Conservation (phyloP, 495 filamentous ascomycete species). For the Usnea hakonensis region DNA sequence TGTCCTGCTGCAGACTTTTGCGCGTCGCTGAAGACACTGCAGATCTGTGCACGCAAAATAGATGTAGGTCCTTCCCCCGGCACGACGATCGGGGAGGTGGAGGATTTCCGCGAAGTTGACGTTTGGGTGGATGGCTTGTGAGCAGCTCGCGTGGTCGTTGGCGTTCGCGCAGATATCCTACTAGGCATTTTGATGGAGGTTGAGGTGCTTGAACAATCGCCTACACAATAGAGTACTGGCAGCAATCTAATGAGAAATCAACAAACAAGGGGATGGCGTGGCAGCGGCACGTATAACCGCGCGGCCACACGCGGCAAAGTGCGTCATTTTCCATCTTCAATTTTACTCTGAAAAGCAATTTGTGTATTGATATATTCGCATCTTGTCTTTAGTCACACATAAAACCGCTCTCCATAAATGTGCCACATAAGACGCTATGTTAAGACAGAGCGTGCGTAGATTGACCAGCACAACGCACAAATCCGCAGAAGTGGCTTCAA, state of each 20-base stretch:
- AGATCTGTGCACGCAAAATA: conserved; percentile 66
- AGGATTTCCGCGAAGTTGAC: conserved; percentile 41
- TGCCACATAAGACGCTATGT: conserved; percentile 37
- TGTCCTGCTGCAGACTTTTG: conserved; percentile 83
- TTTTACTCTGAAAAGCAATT: not conserved
- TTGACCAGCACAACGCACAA: conserved; percentile 50
- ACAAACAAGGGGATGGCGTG: not conserved
- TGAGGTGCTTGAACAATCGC: not conserved
- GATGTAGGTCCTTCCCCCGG: conserved; percentile 67
- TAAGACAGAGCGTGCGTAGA: conserved; percentile 46
- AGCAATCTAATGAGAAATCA: not conserved
- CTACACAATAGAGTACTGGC: not conserved
- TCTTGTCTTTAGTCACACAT: not conserved
- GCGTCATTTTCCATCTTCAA: not conserved
- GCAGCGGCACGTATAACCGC: conserved; percentile 2
- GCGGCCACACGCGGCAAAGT: conserved; percentile 1
- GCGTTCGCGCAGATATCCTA: conserved; percentile 50
- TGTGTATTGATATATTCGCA: not conserved
- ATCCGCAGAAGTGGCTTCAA: conserved; percentile 34
- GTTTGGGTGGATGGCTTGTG: conserved; percentile 52
- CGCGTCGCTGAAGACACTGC: conserved; percentile 73
- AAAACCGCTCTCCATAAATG: not conserved
- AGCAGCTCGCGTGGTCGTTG: conserved; percentile 43
- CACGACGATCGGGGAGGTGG: conserved; percentile 52
- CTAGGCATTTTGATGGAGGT: conserved; percentile 46